A percentile compares a stretch with the other conserved stretches of the same genome.
These are phyloP conservation scores for Vigna nakashimae DNA, from an alignment of 306 rosid species.

Conservation along the genomic window DNA sequence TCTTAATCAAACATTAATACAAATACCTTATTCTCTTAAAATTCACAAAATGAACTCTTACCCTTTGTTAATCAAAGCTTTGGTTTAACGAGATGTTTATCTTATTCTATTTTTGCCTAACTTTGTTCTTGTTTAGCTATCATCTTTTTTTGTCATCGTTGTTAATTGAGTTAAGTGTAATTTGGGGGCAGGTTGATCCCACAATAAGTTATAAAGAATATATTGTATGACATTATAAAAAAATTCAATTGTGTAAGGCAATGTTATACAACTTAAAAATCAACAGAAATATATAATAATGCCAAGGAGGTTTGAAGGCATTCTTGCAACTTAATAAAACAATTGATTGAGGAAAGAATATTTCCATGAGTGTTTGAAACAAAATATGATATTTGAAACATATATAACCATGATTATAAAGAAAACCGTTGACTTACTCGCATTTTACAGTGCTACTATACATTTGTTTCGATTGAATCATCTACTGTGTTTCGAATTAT, in stretches of 20 bases:
- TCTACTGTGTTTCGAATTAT: constrained; percentile 66
- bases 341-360: not conserved
- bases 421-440: constrained; percentile 76
- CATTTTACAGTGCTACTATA: constrained; percentile 91
- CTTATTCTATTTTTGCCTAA: too few species aligned
- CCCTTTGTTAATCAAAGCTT: too few species aligned
- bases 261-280: not conserved
- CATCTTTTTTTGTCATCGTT: too few species aligned
- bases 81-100: too few species aligned
- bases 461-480: constrained; percentile 60
- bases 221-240: constrained; percentile 26
- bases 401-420: constrained; percentile 39
- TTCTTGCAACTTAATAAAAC: constrained; percentile 8
- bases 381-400: constrained; percentile 35
- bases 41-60: too few species aligned
- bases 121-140: too few species aligned
- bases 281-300: constrained; percentile 15
- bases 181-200: too few species aligned
- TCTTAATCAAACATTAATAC: too few species aligned
- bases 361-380: constrained; percentile 15
- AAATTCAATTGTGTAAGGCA: not conserved
- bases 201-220: constrained; percentile 20
- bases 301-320: constrained; percentile 10
- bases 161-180: too few species aligned
- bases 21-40: too few species aligned